These are phyloP conservation scores for Corinectria fuckeliana DNA, from an alignment of 2,329 filamentous ascomycete genomes.

Conservation along the genomic window DNA sequence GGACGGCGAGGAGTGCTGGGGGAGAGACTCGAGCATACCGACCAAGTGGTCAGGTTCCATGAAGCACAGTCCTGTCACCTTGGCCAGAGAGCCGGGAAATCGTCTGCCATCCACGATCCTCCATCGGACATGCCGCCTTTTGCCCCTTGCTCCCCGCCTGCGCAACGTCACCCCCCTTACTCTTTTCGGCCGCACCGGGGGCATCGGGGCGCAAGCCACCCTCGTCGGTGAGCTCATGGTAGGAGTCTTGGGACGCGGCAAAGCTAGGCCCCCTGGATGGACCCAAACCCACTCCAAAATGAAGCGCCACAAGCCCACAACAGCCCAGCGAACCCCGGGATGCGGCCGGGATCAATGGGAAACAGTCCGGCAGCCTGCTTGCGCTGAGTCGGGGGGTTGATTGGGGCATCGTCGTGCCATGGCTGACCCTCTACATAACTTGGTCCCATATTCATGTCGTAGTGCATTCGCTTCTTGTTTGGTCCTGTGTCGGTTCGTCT, in stretches of 20 bases:
- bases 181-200: background rate
- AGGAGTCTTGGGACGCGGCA: background rate
- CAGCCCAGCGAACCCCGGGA: background rate
- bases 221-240: slow-evolving; percentile 16
- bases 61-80: background rate
- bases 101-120: background rate
- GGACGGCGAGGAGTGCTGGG: background rate
- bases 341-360: no score
- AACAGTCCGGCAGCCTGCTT: background rate
- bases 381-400: background rate
- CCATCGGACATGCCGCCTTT: slow-evolving; percentile 4
- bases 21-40: background rate
- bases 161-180: slow-evolving; percentile 9
- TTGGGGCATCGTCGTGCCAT: background rate
- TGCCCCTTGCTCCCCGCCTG: background rate
- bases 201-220: slow-evolving; percentile 9
- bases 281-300: slow-evolving; percentile 8
- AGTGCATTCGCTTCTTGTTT: background rate
- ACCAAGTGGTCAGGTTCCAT: background rate
- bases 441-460: background rate
- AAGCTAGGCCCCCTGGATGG: background rate
- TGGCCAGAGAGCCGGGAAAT: background rate
- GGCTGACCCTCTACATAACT: background rate
- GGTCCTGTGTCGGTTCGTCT: slow-evolving; percentile 7
- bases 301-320: slow-evolving; percentile 11